A percentile compares a stretch with the other conserved stretches of the same genome.
phyloP scores from a whole-genome alignment of 108 stramenopile genomes.

The Skeletonema potamos region DNA sequence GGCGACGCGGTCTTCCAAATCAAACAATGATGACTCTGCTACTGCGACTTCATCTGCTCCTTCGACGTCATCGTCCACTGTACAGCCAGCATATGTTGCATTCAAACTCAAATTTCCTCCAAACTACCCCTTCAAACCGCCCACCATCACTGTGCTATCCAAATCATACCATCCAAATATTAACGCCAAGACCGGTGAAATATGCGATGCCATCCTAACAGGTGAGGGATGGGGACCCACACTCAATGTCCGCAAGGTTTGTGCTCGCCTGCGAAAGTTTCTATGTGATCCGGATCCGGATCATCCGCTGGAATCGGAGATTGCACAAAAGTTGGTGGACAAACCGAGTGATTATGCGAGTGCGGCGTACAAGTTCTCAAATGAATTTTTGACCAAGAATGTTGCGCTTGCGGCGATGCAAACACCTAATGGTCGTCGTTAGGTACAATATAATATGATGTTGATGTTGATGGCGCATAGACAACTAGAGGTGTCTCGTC shows the following conservation, averaged over 20 bases:
- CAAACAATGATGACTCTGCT: constrained; percentile 12
- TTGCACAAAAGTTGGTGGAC: constrained; percentile 37
- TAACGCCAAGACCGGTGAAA: constrained; percentile 70
- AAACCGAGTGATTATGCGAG: constrained; percentile 37
- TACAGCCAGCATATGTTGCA: constrained; percentile 34
- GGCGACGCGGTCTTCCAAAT: constrained; percentile 15
- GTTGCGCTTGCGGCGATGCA: constrained; percentile 6
- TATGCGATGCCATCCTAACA: constrained; percentile 67
- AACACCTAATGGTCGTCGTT: not conserved
- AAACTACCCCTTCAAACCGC: constrained; percentile 73
- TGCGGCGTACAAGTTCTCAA: constrained; percentile 14
- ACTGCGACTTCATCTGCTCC: not conserved
- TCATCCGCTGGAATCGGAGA: constrained; percentile 47
- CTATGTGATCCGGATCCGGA: constrained; percentile 46
- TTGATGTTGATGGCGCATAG: too few species aligned
- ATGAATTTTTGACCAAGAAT: constrained; percentile 7
- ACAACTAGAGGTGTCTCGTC: not conserved
- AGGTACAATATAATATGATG: not conserved
- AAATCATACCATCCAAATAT: constrained; percentile 83
- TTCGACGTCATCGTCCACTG: not conserved
- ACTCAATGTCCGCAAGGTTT: constrained; percentile 41
- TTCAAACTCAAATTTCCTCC: constrained; percentile 42
- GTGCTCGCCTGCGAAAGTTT: constrained; percentile 38
- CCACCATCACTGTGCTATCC: constrained; percentile 63
- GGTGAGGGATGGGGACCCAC: constrained; percentile 69